phyloP scores from a whole-genome alignment of 805 yeast genomes.

The Candida sphagnicola region DNA sequence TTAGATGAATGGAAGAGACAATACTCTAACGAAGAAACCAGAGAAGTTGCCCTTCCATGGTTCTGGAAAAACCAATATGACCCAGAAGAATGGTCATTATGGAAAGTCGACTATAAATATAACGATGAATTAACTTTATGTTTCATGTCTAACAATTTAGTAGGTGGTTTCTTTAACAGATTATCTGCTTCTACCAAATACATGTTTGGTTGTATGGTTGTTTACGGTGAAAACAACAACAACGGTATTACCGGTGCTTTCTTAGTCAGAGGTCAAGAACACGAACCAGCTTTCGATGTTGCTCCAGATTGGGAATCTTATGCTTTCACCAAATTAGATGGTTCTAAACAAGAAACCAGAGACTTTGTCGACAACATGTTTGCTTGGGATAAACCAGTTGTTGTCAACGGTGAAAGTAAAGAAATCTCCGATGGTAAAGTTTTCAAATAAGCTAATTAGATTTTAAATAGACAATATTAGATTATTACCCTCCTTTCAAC shows the following conservation, averaged over 20 bases:
- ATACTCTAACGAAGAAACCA: constrained; percentile 94
- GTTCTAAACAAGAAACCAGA: constrained; percentile 68
- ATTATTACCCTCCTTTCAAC: background rate
- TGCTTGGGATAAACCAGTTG: constrained; percentile 96
- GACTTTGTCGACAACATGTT: constrained; percentile 83
- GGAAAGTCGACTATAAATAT: constrained; percentile 93
- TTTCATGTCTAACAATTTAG: constrained; percentile 94
- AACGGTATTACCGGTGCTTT: constrained; percentile 93
- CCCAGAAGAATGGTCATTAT: constrained; percentile 86
- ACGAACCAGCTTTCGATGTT: constrained; percentile 84
- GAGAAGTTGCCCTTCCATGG: constrained; percentile 89
- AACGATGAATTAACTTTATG: constrained; percentile 93
- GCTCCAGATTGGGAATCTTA: constrained; percentile 99
- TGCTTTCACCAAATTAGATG: constrained; percentile 73
- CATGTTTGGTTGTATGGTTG: constrained; percentile 87
- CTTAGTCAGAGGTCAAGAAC: constrained; percentile 89
- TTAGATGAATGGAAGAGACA: constrained; percentile 91
- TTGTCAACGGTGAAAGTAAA: constrained; percentile 66
- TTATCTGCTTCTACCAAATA: constrained; percentile 82
- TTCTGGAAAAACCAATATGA: constrained; percentile 89
- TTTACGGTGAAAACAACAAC: constrained; percentile 95
- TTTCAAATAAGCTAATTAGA: constrained; percentile 56
- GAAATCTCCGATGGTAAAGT: constrained; percentile 96
- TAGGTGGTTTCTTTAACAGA: constrained; percentile 97
- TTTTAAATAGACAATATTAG: background rate